Conservation (phyloP, 768 basidiomycete genomes). For the Boletus coccyginus region DNA sequence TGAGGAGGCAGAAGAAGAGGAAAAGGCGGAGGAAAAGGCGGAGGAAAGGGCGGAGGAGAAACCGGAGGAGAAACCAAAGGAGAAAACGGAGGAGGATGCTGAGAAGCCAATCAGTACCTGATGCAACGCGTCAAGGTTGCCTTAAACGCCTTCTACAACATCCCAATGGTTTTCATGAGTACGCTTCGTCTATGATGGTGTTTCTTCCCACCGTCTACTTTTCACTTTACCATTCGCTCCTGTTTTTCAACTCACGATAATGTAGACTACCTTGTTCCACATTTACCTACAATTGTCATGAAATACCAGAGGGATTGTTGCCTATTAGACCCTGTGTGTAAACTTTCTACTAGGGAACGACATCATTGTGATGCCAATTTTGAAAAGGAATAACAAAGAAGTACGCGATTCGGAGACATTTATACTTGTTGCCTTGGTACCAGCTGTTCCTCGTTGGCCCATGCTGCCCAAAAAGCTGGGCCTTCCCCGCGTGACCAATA, state of each 20-base stretch:
- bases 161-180: constrained; percentile 7
- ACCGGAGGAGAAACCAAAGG: not conserved
- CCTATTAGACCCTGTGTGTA: not conserved
- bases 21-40: constrained; percentile 29
- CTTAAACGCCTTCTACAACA: constrained; percentile 4
- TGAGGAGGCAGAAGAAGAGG: constrained; percentile 22
- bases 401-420: not conserved
- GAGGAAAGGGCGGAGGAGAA: constrained; percentile 18
- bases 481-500: constrained; percentile 76
- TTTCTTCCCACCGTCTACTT: not conserved
- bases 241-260: constrained; percentile 16
- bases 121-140: not conserved
- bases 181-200: constrained; percentile 6
- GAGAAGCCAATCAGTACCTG: constrained; percentile 15
- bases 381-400: not conserved
- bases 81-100: constrained; percentile 28
- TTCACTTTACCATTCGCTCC: constrained; percentile 12
- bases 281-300: constrained; percentile 27
- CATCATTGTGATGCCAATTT: not conserved
- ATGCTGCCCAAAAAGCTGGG: constrained; percentile 71
- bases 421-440: constrained; percentile 14
- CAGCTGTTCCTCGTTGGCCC: constrained; percentile 63
- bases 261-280: constrained; percentile 29
- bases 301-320: constrained; percentile 25
- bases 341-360: not conserved